phyloP scores from a whole-genome alignment of 1,284 basidiomycete genomes.

The Stygiomarasmius scandens region DNA sequence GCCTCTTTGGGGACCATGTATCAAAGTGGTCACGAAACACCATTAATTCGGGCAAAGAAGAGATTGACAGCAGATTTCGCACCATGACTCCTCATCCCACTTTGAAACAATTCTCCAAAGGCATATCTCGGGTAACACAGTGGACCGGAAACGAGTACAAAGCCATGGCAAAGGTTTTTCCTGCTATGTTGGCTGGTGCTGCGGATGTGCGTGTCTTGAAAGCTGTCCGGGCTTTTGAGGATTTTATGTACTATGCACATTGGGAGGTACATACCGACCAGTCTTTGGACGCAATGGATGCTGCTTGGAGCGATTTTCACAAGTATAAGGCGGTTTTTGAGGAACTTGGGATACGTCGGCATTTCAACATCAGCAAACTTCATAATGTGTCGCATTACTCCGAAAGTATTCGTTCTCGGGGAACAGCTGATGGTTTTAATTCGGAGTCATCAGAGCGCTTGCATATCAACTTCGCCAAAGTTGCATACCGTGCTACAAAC shows the following conservation, averaged over 20 bases:
- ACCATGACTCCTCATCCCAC: conserved; percentile 22
- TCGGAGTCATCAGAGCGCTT: conserved; percentile 22
- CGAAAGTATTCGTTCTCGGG: conserved; percentile 10
- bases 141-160: conserved; percentile 21
- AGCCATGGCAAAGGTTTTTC: conserved; percentile 19
- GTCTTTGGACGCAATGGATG: conserved; percentile 17
- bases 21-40: neutral
- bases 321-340: conserved; percentile 15
- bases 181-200: conserved; percentile 14
- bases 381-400: conserved; percentile 21
- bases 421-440: conserved; percentile 14
- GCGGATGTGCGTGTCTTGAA: conserved; percentile 7
- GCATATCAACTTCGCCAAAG: conserved; percentile 31
- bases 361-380: conserved; percentile 26
- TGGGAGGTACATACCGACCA: conserved; percentile 17
- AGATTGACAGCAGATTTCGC: conserved; percentile 26
- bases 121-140: conserved; percentile 18
- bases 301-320: conserved; percentile 21
- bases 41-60: conserved; percentile 9
- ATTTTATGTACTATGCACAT: conserved; percentile 26
- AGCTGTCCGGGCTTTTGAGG: conserved; percentile 17
- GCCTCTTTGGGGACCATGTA: conserved; percentile 21
- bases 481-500: conserved; percentile 29
- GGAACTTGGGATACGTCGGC: conserved; percentile 9
- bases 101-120: conserved; percentile 26